Evolutionary conservation across 371 early-diverging fungal species (phyloP).

Genomic region (Apophysomyces elegans): DNA sequence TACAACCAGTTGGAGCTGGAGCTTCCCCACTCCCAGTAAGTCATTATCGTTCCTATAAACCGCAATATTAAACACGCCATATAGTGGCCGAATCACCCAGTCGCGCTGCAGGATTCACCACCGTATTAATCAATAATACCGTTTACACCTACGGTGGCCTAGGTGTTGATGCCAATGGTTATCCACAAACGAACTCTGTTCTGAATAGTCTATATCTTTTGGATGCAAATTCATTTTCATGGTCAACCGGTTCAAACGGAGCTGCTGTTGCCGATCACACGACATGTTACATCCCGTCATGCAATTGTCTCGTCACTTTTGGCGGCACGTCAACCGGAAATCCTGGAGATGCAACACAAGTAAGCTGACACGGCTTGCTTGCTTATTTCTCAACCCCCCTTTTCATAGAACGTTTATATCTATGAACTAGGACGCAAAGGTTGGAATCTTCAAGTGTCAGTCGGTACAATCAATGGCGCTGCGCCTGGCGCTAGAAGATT

Average conservation of each 20-base stretch:
- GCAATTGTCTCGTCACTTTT: constrained; percentile 51
- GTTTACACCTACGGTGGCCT: constrained; percentile 51
- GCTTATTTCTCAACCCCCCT: neutral
- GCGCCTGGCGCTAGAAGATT: constrained; percentile 44
- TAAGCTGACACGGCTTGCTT: constrained; percentile 15
- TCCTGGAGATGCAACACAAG: constrained; percentile 39
- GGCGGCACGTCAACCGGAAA: constrained; percentile 53
- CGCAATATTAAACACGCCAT: neutral
- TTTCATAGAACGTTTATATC: constrained; percentile 30
- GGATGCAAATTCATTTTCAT: constrained; percentile 44
- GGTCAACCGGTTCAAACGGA: constrained; percentile 47
- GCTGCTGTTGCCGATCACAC: constrained; percentile 46
- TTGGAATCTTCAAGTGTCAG: constrained; percentile 45
- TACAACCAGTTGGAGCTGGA: constrained; percentile 51
- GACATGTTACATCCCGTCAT: constrained; percentile 44
- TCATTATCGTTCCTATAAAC: neutral
- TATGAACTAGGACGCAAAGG: constrained; percentile 33
- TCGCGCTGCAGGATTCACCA: constrained; percentile 31
- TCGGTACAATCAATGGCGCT: constrained; percentile 20
- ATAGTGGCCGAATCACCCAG: constrained; percentile 20
- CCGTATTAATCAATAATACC: constrained; percentile 40
- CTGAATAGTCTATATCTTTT: constrained; percentile 42
- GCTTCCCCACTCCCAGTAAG: constrained; percentile 50
- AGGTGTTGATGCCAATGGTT: constrained; percentile 40
- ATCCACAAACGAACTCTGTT: constrained; percentile 29